Conservation (phyloP, 345 rosid genomes). For the Ceriops tagal region DNA sequence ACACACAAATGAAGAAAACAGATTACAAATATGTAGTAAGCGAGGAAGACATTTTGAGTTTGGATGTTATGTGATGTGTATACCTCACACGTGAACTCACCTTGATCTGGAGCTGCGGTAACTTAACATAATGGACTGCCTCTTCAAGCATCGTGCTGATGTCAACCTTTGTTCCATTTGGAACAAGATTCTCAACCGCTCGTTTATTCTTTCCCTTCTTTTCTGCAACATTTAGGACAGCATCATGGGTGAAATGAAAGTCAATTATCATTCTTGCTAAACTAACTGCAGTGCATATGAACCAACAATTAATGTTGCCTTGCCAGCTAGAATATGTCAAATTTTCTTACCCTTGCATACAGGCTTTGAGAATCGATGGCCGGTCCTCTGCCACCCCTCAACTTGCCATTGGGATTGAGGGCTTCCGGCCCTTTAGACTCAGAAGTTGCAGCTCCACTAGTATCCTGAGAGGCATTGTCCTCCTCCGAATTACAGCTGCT, state of each 20-base stretch:
- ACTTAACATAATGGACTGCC: conserved; percentile 84
- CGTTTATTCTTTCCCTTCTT: conserved; percentile 85
- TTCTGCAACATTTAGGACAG: conserved; percentile 40
- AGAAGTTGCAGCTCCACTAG: conserved; percentile 21
- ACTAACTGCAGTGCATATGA: too few species aligned
- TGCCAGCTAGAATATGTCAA: not conserved
- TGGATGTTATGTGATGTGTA: too few species aligned
- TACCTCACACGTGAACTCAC: conserved; percentile 21
- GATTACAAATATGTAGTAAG: not conserved
- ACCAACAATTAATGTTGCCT: not conserved
- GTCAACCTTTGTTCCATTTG: conserved; percentile 90
- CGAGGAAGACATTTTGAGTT: not conserved
- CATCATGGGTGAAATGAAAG: not conserved
- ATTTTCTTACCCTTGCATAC: conserved; percentile 67
- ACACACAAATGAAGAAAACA: conserved; percentile 9
- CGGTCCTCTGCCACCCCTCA: conserved; percentile 73
- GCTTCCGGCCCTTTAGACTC: conserved; percentile 33
- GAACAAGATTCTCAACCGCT: conserved; percentile 76
- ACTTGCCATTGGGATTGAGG: conserved; percentile 51
- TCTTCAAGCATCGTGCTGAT: conserved; percentile 97
- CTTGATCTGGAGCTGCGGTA: conserved; percentile 89
- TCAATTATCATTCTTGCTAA: too few species aligned
- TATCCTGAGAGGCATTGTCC: conserved; percentile 49
- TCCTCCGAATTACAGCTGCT: conserved; percentile 60
- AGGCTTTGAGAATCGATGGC: conserved; percentile 97